Evolutionary conservation across 2,329 filamentous ascomycete species (phyloP).

Genomic region (Zarea fungicola): DNA sequence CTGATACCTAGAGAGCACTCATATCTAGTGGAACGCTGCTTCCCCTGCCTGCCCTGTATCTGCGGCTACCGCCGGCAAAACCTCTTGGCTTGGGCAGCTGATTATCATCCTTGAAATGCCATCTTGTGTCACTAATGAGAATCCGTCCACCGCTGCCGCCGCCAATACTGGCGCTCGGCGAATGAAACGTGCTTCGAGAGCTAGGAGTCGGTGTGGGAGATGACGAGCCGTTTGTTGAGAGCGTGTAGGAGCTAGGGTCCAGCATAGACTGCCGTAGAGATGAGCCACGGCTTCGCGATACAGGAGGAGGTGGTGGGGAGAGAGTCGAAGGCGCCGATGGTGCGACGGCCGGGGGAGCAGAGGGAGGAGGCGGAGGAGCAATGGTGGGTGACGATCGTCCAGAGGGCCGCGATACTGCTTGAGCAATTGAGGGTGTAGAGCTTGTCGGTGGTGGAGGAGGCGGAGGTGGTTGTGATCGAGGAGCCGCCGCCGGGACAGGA

Average conservation of each 20-base stretch:
- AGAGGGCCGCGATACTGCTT: conserved; percentile 39
- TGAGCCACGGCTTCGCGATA: conserved; percentile 37
- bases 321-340: conserved; percentile 32
- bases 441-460: conserved; percentile 26
- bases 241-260: conserved; percentile 71
- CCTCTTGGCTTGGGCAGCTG: conserved; percentile 80
- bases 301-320: conserved; percentile 32
- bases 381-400: conserved; percentile 34
- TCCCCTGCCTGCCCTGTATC: conserved; percentile 84
- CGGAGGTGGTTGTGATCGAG: conserved; percentile 23
- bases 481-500: conserved; percentile 33
- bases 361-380: conserved; percentile 33
- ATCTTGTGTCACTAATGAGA: conserved; percentile 71
- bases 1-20: conserved; percentile 41
- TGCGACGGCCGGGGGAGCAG: conserved; percentile 28
- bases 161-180: conserved; percentile 22
- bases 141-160: conserved; percentile 34
- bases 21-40: conserved; percentile 92
- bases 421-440: conserved; percentile 34
- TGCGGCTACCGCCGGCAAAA: conserved; percentile 67
- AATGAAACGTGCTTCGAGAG: conserved; percentile 26
- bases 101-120: conserved; percentile 79
- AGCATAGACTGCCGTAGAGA: conserved; percentile 58
- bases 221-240: conserved; percentile 58
- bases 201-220: conserved; percentile 41